Percentiles rank a stretch among this genome's conserved stretches.
Evolutionary conservation across 495 filamentous ascomycete genomes (phyloP).

Genomic region (Lepidopterella palustris): DNA sequence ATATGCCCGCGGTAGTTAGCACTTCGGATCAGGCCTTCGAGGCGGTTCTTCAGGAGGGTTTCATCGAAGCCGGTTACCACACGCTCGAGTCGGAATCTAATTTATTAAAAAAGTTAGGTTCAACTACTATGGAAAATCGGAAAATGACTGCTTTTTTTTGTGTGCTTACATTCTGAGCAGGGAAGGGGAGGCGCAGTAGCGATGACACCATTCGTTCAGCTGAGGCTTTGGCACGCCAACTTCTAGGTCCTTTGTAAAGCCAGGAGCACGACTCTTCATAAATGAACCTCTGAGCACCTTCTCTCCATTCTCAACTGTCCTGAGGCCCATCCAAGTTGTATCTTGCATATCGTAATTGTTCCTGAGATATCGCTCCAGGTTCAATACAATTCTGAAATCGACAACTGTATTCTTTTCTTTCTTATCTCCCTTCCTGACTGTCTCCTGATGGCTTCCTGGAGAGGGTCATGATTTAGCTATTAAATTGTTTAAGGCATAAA

Average conservation of each 20-base stretch:
- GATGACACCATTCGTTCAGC: constrained; percentile 51
- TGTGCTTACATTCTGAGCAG: constrained; percentile 40
- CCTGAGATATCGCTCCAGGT: constrained; percentile 45
- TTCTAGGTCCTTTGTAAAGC: constrained; percentile 29
- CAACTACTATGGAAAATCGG: no score
- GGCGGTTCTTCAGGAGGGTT: constrained; percentile 38
- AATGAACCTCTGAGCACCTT: constrained; percentile 31
- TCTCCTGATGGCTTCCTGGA: constrained; percentile 39
- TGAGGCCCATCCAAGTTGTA: constrained; percentile 8
- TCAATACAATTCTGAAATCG: constrained; percentile 49
- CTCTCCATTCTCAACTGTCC: constrained; percentile 28
- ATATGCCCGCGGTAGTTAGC: constrained; percentile 58
- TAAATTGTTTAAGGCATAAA: not conserved
- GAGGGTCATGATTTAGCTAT: not conserved
- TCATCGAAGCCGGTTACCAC: constrained; percentile 47
- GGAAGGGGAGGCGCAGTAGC: constrained; percentile 45
- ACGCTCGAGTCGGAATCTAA: constrained; percentile 44
- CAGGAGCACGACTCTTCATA: constrained; percentile 24
- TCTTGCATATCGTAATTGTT: constrained; percentile 6
- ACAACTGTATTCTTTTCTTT: constrained; percentile 39
- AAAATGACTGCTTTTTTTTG: no score
- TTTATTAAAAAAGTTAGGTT: not conserved
- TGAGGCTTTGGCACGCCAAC: constrained; percentile 11
- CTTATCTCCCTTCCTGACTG: constrained; percentile 41
- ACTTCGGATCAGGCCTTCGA: constrained; percentile 44